Base-by-base conservation (phyloP, 2,329 filamentous ascomycete genomes). In the Cordyceps militaris region DNA sequence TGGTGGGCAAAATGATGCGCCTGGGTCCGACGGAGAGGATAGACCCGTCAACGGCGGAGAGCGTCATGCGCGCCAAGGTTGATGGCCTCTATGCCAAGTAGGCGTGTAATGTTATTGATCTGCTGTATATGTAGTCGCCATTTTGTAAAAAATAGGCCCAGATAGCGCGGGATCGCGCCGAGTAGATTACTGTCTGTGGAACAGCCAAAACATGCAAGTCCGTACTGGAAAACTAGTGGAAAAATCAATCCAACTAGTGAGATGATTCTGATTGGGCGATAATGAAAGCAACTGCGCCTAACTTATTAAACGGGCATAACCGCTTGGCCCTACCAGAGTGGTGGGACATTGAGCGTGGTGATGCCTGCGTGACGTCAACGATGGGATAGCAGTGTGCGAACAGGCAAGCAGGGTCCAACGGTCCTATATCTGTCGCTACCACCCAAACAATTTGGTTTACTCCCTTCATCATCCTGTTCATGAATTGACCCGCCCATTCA, bases 1-100 rank as follows among this genome's bases (percentile, higher is more conserved):
- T 84, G 2, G 77, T 84, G 5, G 82, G 82, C 21, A 81, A 78
- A 68, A 80, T 85, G 78, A 78, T 85, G 71, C 72, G 74, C 4
- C 64, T 76, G 1, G 82, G 81, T 0, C 74, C 75, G 3, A 76
- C 81, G 46, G 79, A 82, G 65, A 72, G 78, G 28, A 82, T 83
- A 59, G 77, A 83, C 54, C 81, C 82, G 1, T 69, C 69, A 24
- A 76, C 69, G 28, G 81, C 80, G 0, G 78, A 83, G 67, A 69
- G 63, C 14, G 69, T 77, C 1, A 73, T 84, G 72, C 67, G 67
- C 10, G 48, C 36, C 40, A 59, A 52, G 48, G 47, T 59, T 43
- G 49, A 58, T 26, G 24, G 21, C n/a, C 42, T 58, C 11, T 23
- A 40, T 40, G 43, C n/a, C 8, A 24, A 23, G n/a, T 57, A 48